Base-by-base conservation (phyloP, 2,329 filamentous ascomycete genomes). In the Monilinia vaccinii-corymbosi region DNA sequence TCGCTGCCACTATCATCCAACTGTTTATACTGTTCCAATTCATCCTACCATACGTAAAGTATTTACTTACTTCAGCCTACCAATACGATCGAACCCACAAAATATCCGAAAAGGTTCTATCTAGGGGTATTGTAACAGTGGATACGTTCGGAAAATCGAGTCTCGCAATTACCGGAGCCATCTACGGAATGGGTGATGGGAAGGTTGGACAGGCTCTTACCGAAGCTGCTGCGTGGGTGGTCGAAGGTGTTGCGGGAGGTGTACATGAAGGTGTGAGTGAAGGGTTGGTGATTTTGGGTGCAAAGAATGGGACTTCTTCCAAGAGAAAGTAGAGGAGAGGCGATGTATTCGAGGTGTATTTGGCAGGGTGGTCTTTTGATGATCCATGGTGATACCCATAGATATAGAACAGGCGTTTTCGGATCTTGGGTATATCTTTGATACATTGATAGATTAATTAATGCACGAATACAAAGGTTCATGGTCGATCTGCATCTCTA, bases 1-100 rank as follows among this genome's bases (percentile, higher is more conserved):
- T 86, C 0, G 83, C 84, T 6, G 75, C 76, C 21, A 69, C 75
- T 2, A 82, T 87, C 9, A 72, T 87, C 50, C 77, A 82, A 38
- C 58, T 84, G 1, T 83, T 88, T 64, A 70, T 89, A 6, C 65
- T 86, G 9, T 60, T 83, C 31, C 81, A 85, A 57, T 77, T 87
- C 51, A 63, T 87, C 18, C 71, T 86, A 13, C 85, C 86, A 1
- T 87, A 86, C 67, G 68, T 85, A 36, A 78, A 81, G 63, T 67
- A 79, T 5, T 70, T 87, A 14, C 65, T 85, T 16, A 75, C 76
- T 18, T 72, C 78, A 18, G 76, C 80, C 18, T 85, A 84, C 63
- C 75, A 78, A 52, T 85, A 86, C 63, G 87, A 91, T 70, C 79
- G 84, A 18, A 79, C 83, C 65, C 82, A 90, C 72, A 82, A 81